These are phyloP conservation scores for Leptosphaerulina australis DNA, from an alignment of 2,329 filamentous ascomycete genomes.

Conservation along the genomic window DNA sequence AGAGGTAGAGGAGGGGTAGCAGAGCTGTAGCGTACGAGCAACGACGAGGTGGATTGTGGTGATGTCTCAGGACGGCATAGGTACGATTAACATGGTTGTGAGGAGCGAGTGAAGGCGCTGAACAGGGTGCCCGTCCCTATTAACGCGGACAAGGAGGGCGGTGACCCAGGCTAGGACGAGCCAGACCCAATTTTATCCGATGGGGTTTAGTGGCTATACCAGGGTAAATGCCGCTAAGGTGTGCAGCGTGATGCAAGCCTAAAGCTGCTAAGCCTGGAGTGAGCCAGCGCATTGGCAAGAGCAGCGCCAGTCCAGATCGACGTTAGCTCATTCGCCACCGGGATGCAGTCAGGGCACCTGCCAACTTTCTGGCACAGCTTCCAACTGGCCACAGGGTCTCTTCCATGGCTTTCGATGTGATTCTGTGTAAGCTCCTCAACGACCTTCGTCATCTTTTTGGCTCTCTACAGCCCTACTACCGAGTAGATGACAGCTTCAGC, in stretches of 20 bases:
- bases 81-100: slow-evolving; percentile 33
- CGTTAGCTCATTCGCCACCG: slow-evolving; percentile 12
- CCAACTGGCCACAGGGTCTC: slow-evolving; percentile 7
- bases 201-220: slow-evolving; percentile 4
- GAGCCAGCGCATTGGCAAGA: slow-evolving; percentile 18
- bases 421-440: slow-evolving; percentile 14
- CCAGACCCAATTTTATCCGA: slow-evolving; percentile 6
- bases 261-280: background rate
- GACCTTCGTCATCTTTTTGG: slow-evolving; percentile 9
- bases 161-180: slow-evolving; percentile 20
- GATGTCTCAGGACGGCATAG: slow-evolving; percentile 40
- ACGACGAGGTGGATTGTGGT: slow-evolving; percentile 30
- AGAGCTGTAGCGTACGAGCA: slow-evolving; percentile 35
- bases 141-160: slow-evolving; percentile 18
- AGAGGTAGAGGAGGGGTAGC: too few relatives aligned
- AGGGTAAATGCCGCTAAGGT: too few relatives aligned
- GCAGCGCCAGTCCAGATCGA: slow-evolving; percentile 23
- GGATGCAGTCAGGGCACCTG: slow-evolving; percentile 16
- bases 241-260: slow-evolving; percentile 21
- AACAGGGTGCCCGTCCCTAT: slow-evolving; percentile 16
- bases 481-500: slow-evolving; percentile 1
- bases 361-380: slow-evolving; percentile 23
- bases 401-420: slow-evolving; percentile 19
- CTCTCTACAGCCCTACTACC: too few relatives aligned
- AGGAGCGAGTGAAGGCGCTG: slow-evolving; percentile 28